These are phyloP conservation scores for Patellifolia procumbens DNA, from an alignment of 179 eudicot genomes.

Conservation along the genomic window DNA sequence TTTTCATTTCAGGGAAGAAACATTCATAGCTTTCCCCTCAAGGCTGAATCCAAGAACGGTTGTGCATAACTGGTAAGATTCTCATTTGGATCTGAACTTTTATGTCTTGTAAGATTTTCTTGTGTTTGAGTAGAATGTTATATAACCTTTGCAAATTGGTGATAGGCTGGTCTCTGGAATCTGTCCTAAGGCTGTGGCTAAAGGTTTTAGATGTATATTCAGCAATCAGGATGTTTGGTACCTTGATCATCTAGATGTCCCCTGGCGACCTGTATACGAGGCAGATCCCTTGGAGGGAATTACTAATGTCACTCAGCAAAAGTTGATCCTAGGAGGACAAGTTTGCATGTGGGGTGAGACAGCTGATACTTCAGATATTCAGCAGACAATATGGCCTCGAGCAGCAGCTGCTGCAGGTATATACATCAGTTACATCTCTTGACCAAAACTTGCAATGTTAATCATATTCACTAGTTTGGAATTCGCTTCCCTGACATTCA, in stretches of 20 bases:
- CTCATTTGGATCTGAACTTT: slow-evolving; percentile 13
- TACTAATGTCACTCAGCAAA: slow-evolving; percentile 49
- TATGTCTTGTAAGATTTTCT: background rate
- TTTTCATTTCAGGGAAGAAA: slow-evolving; percentile 80
- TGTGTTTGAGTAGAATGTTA: background rate
- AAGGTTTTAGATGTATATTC: slow-evolving; percentile 89
- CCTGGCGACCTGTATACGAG: slow-evolving; percentile 73
- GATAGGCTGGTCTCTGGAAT: slow-evolving; percentile 86
- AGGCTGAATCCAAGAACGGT: slow-evolving; percentile 73
- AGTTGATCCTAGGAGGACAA: slow-evolving; percentile 90
- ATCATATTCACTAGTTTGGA: background rate
- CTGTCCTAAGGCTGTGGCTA: slow-evolving; percentile 86
- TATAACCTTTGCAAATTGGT: slow-evolving; percentile 2
- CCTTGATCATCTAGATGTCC: slow-evolving; percentile 94
- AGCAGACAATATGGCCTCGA: slow-evolving; percentile 93
- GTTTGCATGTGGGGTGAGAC: slow-evolving; percentile 99
- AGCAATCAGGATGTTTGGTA: slow-evolving; percentile 97
- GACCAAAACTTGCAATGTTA: background rate
- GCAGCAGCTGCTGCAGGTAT: slow-evolving; percentile 99
- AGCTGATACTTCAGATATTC: slow-evolving; percentile 85
- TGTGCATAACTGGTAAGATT: slow-evolving; percentile 89
- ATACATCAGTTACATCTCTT: slow-evolving; percentile 15
- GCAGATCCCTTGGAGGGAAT: slow-evolving; percentile 92
- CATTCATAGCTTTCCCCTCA: slow-evolving; percentile 66
- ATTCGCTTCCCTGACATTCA: background rate